These are phyloP conservation scores for Endocarpon pusillum DNA, from an alignment of 495 filamentous ascomycete genomes.

Conservation along the genomic window DNA sequence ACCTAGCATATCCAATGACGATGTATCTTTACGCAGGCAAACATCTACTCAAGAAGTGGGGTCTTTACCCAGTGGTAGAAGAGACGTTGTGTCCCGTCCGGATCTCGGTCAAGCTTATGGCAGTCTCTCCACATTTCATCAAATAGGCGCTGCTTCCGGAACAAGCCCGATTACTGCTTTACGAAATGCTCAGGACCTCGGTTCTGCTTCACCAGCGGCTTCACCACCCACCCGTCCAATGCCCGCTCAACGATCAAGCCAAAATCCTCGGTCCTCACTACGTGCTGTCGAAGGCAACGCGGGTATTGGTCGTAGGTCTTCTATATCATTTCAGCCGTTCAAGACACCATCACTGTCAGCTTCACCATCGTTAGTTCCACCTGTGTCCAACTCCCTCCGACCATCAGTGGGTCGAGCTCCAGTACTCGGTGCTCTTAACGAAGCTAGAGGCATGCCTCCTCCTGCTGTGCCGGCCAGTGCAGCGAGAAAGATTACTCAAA, in stretches of 20 bases:
- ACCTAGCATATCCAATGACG: conserved; percentile 41
- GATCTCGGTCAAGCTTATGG: conserved; percentile 75
- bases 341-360: conserved; percentile 86
- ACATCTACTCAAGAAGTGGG: conserved; percentile 38
- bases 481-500: conserved; percentile 21
- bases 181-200: conserved; percentile 43
- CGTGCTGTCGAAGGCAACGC: conserved; percentile 34
- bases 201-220: conserved; percentile 29
- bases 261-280: conserved; percentile 43
- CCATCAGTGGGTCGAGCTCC: conserved; percentile 35
- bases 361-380: conserved; percentile 49
- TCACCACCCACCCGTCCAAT: conserved; percentile 45
- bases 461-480: conserved; percentile 27
- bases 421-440: conserved; percentile 35
- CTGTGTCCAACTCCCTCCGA: conserved; percentile 42
- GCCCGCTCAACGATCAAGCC: conserved; percentile 38
- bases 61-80: conserved; percentile 45
- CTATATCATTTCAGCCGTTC: conserved; percentile 85
- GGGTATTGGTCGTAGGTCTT: conserved; percentile 51
- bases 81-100: conserved; percentile 27
- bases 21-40: no score
- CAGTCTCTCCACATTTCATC: conserved; percentile 84
- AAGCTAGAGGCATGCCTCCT: conserved; percentile 43
- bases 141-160: conserved; percentile 50
- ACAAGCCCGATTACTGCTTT: conserved; percentile 81